Conservation (phyloP, 1,139 yeast species). For the Kodamaea anthophila region DNA sequence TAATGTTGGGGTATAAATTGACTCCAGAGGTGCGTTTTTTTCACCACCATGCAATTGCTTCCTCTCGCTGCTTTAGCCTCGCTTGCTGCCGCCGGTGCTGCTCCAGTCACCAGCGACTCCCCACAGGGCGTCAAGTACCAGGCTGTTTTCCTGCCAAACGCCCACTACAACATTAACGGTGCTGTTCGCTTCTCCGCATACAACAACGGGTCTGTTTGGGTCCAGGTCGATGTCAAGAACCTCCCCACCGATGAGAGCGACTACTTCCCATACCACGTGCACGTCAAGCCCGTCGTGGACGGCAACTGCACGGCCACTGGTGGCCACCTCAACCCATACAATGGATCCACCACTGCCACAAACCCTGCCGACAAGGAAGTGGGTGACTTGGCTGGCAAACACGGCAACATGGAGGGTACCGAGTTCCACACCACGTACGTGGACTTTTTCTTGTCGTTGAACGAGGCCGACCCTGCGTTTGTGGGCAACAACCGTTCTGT, state of each 20-base stretch:
- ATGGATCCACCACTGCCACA: slow-evolving; percentile 19
- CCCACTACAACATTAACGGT: slow-evolving; percentile 19
- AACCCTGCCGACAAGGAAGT: slow-evolving; percentile 23
- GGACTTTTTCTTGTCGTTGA: slow-evolving; percentile 36
- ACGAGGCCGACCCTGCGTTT: slow-evolving; percentile 27
- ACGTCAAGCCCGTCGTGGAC: slow-evolving; percentile 32
- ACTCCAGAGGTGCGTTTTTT: neutral
- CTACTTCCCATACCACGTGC: slow-evolving; percentile 40
- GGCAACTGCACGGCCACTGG: slow-evolving; percentile 37
- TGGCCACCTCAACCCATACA: slow-evolving; percentile 36
- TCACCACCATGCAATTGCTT: slow-evolving; percentile 4
- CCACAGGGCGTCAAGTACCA: slow-evolving; percentile 17
- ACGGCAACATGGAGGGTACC: slow-evolving; percentile 27
- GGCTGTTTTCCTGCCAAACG: slow-evolving; percentile 17
- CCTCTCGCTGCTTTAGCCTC: slow-evolving; percentile 7
- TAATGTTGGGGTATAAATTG: slow-evolving; percentile 3
- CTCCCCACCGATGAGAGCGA: slow-evolving; percentile 32
- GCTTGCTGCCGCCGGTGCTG: slow-evolving; percentile 15
- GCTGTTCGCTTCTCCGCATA: slow-evolving; percentile 26
- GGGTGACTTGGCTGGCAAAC: slow-evolving; percentile 41
- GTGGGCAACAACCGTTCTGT: slow-evolving; percentile 29
- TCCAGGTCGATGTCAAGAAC: slow-evolving; percentile 25
- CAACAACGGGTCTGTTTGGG: slow-evolving; percentile 27
- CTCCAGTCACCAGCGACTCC: slow-evolving; percentile 25
- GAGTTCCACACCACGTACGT: slow-evolving; percentile 21